phyloP scores from a whole-genome alignment of 345 rosid genomes.

The Eucalyptus decipiens region DNA sequence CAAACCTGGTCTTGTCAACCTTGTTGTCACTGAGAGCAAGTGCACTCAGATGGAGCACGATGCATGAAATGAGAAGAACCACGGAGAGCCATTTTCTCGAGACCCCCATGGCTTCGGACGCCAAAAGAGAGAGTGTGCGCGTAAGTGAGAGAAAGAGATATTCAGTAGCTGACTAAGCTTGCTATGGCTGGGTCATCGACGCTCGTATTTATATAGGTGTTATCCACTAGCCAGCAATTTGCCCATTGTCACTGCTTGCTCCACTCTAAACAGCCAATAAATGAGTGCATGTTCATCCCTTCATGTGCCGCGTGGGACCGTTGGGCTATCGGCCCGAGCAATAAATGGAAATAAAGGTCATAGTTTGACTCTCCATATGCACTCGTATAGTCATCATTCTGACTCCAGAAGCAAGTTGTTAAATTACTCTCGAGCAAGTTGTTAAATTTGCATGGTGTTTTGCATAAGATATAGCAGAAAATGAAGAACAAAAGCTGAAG shows the following conservation, averaged over 20 bases:
- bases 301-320: conserved; percentile 13
- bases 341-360: conserved; percentile 5
- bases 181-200: not conserved
- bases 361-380: not conserved
- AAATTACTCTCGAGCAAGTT: not conserved
- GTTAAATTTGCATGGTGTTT: not conserved
- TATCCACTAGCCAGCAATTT: not conserved
- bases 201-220: not conserved
- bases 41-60: conserved; percentile 11
- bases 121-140: not conserved
- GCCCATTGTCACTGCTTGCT: not conserved
- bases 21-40: conserved; percentile 1
- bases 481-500: not conserved
- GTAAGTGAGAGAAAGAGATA: not conserved
- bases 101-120: conserved; percentile 4
- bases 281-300: not conserved
- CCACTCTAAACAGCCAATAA: not conserved
- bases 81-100: conserved; percentile 18
- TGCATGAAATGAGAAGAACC: conserved; percentile 1
- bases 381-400: not conserved
- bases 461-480: not conserved
- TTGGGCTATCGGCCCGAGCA: conserved; percentile 21
- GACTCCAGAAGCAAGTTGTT: not conserved
- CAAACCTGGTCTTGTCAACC: conserved; percentile 2
- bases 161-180: not conserved